A percentile compares a stretch with the other conserved stretches of the same genome.
Conservation (phyloP, 2,329 filamentous ascomycete genomes). For the Hypoxylon sp. region DNA sequence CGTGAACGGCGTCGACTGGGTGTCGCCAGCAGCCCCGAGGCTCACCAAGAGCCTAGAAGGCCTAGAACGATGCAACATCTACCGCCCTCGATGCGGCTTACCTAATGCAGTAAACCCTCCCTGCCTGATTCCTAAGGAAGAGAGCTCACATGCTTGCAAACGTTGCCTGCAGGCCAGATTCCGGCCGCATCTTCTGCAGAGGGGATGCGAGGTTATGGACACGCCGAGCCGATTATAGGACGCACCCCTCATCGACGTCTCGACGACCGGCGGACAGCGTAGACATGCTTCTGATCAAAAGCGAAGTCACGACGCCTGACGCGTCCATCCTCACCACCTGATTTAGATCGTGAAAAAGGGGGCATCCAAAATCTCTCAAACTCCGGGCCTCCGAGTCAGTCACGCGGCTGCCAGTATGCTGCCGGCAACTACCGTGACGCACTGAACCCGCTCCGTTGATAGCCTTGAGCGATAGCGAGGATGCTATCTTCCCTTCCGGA, state of each 20-base stretch:
- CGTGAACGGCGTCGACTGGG: constrained; percentile 2
- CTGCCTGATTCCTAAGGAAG: constrained; percentile 26
- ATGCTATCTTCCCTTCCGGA: constrained; percentile 20
- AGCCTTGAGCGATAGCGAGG: constrained; percentile 10
- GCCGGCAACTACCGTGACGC: constrained; percentile 23
- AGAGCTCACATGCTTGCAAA: constrained; percentile 24
- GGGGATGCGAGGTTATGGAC: constrained; percentile 15
- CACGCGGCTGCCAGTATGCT: constrained; percentile 26
- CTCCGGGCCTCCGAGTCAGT: constrained; percentile 11
- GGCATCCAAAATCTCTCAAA: constrained; percentile 7
- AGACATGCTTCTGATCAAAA: neutral
- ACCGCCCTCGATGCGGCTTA: constrained; percentile 25
- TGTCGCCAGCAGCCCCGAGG: neutral
- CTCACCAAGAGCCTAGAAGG: constrained; percentile 27
- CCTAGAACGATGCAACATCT: constrained; percentile 28
- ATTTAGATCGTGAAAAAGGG: constrained; percentile 7
- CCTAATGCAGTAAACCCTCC: constrained; percentile 24
- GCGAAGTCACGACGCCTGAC: constrained; percentile 10
- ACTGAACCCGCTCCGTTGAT: constrained; percentile 3
- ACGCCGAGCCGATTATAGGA: constrained; percentile 17
- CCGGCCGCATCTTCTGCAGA: constrained; percentile 17
- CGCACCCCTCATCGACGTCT: constrained; percentile 13
- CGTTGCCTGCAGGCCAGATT: constrained; percentile 9
- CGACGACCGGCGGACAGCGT: neutral
- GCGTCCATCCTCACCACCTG: constrained; percentile 10